Percentiles rank a stretch among this genome's conserved stretches.
Conservation (phyloP, 768 basidiomycete genomes). For the Tricholoma matsutake region DNA sequence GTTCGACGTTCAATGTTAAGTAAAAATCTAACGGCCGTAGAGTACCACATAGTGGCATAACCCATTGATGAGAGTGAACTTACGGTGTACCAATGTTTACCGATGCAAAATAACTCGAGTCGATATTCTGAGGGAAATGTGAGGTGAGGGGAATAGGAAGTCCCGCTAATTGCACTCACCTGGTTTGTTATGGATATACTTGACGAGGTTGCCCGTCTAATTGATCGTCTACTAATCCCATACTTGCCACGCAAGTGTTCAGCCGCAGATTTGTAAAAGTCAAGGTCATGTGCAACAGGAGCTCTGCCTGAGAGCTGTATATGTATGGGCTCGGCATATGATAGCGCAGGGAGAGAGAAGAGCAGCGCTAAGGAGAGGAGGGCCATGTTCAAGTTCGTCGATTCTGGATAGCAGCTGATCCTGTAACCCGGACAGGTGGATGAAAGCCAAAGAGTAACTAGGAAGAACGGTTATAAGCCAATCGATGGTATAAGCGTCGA, state of each 20-base stretch:
- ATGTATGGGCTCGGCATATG: not conserved
- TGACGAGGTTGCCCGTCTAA: not conserved
- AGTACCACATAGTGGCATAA: too few species aligned
- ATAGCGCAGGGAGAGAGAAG: not conserved
- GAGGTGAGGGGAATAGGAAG: not conserved
- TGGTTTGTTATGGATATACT: not conserved
- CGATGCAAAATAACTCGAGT: conserved; percentile 56
- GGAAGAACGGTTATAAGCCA: too few species aligned
- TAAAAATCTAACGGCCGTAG: too few species aligned
- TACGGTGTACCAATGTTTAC: conserved; percentile 63
- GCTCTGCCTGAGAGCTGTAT: not conserved
- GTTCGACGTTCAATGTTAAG: too few species aligned
- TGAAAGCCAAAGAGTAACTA: not conserved
- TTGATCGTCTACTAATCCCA: not conserved
- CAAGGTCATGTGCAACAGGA: not conserved
- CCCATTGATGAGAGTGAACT: conserved; percentile 26
- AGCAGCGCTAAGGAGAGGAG: not conserved
- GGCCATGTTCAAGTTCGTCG: not conserved
- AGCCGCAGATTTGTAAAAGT: not conserved
- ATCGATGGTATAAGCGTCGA: too few species aligned
- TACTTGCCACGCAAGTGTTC: conserved; percentile 1
- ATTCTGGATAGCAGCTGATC: not conserved
- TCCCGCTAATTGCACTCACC: not conserved
- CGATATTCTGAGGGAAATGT: conserved; percentile 36
- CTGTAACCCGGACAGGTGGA: too few species aligned